Evolutionary conservation across 768 basidiomycete species (phyloP).

Genomic region (Fomitopsis serialis): DNA sequence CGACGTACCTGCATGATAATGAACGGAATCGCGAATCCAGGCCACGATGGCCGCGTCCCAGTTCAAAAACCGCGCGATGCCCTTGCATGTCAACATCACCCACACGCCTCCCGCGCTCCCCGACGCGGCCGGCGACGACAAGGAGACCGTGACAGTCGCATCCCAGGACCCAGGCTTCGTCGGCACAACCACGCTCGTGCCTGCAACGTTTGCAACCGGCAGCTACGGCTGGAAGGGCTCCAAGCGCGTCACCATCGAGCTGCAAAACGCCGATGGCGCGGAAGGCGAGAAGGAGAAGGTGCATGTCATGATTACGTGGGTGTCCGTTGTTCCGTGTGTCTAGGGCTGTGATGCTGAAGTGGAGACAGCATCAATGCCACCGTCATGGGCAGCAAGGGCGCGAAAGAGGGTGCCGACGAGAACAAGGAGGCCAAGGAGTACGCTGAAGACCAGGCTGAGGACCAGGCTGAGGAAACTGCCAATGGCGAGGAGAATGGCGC

Average conservation of each 20-base stretch:
- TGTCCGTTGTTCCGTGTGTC: constrained; percentile 11
- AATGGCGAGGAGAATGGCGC: constrained; percentile 12
- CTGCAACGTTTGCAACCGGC: constrained; percentile 63
- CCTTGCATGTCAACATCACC: constrained; percentile 63
- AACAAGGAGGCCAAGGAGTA: constrained; percentile 27
- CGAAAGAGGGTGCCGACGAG: constrained; percentile 33
- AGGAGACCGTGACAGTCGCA: constrained; percentile 28
- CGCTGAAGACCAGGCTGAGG: constrained; percentile 20
- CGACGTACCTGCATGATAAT: background rate
- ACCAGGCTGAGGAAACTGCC: constrained; percentile 20
- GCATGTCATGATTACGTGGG: constrained; percentile 70
- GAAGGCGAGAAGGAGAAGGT: constrained; percentile 57
- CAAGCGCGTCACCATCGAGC: constrained; percentile 61
- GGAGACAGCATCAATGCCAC: constrained; percentile 67
- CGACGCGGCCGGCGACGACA: constrained; percentile 17
- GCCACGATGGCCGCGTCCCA: constrained; percentile 39
- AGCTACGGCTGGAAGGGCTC: constrained; percentile 84
- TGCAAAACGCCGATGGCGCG: constrained; percentile 42
- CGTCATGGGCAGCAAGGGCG: constrained; percentile 64
- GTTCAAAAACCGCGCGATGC: constrained; percentile 64
- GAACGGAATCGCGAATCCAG: constrained; percentile 21
- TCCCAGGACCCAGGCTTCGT: constrained; percentile 56
- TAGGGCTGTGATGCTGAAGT: background rate
- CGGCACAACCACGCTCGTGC: constrained; percentile 47
- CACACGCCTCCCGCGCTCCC: constrained; percentile 50